Evolutionary conservation across 2,329 filamentous ascomycete genomes (phyloP).

Genomic region (Graphiopsis chlorocephala): DNA sequence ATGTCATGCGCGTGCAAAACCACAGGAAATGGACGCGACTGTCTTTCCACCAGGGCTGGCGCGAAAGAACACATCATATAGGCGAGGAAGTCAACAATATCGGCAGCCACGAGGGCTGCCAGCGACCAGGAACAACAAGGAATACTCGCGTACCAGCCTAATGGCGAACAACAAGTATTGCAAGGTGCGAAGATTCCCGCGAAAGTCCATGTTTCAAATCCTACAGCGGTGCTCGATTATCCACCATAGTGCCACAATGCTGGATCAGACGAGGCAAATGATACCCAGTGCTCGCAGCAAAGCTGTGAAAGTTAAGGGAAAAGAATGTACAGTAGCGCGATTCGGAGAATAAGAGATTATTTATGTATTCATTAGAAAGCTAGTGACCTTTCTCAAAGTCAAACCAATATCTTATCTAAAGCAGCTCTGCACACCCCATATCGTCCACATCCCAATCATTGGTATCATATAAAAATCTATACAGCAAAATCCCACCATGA

Average conservation of each 20-base stretch:
- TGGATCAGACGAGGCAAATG: neutral
- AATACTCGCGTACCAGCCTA: neutral
- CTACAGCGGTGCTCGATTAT: neutral
- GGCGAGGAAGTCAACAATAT: neutral
- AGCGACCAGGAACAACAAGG: neutral
- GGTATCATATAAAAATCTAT: constrained; percentile 7
- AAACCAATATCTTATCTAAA: neutral
- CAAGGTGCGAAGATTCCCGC: neutral
- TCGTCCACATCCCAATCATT: neutral
- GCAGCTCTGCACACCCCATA: neutral
- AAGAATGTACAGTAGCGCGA: neutral
- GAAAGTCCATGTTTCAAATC: neutral
- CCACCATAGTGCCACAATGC: neutral
- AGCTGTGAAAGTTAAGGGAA: neutral
- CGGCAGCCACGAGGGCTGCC: neutral
- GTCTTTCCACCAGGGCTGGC: neutral
- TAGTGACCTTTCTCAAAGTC: neutral
- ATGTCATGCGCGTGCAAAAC: neutral
- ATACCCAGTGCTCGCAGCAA: neutral
- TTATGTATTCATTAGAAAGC: neutral
- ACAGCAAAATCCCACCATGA: neutral
- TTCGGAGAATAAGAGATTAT: neutral
- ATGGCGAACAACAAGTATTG: neutral
- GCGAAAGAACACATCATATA: neutral
- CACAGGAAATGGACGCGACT: neutral